phyloP scores from a whole-genome alignment of 2,329 filamentous ascomycete species.

The Septoria linicola region DNA sequence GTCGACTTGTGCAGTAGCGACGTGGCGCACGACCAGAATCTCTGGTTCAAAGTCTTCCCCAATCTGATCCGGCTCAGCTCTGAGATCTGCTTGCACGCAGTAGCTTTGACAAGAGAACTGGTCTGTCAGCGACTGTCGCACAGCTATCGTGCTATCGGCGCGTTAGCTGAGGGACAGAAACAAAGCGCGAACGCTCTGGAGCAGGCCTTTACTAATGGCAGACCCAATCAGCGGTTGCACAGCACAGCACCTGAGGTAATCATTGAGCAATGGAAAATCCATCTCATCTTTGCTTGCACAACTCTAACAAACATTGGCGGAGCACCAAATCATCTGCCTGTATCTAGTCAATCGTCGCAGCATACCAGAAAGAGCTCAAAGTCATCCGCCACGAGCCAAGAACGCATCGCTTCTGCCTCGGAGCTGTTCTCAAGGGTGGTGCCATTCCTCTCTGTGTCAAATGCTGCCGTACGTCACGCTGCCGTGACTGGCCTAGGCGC shows the following conservation, averaged over 20 bases:
- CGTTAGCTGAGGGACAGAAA: slow-evolving; percentile 68
- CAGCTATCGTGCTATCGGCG: slow-evolving; percentile 82
- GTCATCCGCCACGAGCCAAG: slow-evolving; percentile 61
- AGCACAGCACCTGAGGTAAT: slow-evolving; percentile 80
- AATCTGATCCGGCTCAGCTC: slow-evolving; percentile 89
- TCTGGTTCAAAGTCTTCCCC: slow-evolving; percentile 98
- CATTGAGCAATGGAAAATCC: slow-evolving; percentile 97
- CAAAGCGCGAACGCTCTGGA: slow-evolving; percentile 58
- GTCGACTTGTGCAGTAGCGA: slow-evolving; percentile 96
- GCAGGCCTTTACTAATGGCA: slow-evolving; percentile 46
- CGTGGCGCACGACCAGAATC: slow-evolving; percentile 85
- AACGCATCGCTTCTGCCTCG: slow-evolving; percentile 82
- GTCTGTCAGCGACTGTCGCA: slow-evolving; percentile 90
- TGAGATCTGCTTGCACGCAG: slow-evolving; percentile 85
- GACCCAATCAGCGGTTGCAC: slow-evolving; percentile 44
- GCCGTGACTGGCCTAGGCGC: slow-evolving; percentile 90
- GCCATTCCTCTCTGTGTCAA: slow-evolving; percentile 76
- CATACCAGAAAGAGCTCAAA: slow-evolving; percentile 81
- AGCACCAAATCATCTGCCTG: slow-evolving; percentile 57
- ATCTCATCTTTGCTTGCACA: slow-evolving; percentile 94
- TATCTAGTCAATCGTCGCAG: slow-evolving; percentile 57
- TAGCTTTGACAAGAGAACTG: slow-evolving; percentile 85
- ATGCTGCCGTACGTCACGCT: slow-evolving; percentile 79
- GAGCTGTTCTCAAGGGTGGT: slow-evolving; percentile 90
- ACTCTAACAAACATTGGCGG: slow-evolving; percentile 75